Conservation (phyloP, 768 basidiomycete species). For the Termitomyces eurrhizus region DNA sequence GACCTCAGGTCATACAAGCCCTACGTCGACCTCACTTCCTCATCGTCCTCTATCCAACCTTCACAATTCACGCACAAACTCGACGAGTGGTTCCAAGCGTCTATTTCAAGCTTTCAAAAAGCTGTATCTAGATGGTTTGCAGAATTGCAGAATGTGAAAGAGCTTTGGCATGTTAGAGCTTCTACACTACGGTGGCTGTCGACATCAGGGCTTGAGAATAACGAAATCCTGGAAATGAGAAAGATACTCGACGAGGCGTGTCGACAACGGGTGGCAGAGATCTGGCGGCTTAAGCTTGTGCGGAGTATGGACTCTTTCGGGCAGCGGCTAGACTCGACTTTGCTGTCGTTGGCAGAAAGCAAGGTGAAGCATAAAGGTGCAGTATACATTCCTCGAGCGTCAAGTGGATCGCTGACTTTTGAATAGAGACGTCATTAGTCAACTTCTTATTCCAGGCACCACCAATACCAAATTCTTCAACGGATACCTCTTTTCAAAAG, state of each 20-base stretch:
- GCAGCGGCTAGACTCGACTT: slow-evolving; percentile 33
- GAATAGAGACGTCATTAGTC: slow-evolving; percentile 48
- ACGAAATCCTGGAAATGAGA: slow-evolving; percentile 44
- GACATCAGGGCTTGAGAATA: slow-evolving; percentile 37
- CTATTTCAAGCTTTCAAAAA: slow-evolving; percentile 38
- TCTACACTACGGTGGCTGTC: slow-evolving; percentile 46
- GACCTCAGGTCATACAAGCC: slow-evolving; percentile 78
- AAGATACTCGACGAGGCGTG: slow-evolving; percentile 50
- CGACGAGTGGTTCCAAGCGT: slow-evolving; percentile 60
- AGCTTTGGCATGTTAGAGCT: slow-evolving; percentile 68
- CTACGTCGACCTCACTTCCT: slow-evolving; percentile 69
- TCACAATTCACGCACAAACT: slow-evolving; percentile 43
- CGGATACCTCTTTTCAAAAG: slow-evolving; percentile 49
- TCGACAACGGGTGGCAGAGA: slow-evolving; percentile 45
- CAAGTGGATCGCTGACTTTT: background rate
- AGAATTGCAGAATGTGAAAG: slow-evolving; percentile 53
- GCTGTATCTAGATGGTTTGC: slow-evolving; percentile 55
- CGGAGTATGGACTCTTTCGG: slow-evolving; percentile 44
- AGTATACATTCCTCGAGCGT: background rate
- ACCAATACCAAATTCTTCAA: slow-evolving; percentile 41
- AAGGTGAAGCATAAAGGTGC: slow-evolving; percentile 26
- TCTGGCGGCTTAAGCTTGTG: slow-evolving; percentile 54
- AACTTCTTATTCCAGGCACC: slow-evolving; percentile 54
- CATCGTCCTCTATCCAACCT: slow-evolving; percentile 47
- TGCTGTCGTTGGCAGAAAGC: slow-evolving; percentile 28